Base-by-base conservation (phyloP, 2,329 filamentous ascomycete genomes). In the Myriosclerotinia duriaeana region DNA sequence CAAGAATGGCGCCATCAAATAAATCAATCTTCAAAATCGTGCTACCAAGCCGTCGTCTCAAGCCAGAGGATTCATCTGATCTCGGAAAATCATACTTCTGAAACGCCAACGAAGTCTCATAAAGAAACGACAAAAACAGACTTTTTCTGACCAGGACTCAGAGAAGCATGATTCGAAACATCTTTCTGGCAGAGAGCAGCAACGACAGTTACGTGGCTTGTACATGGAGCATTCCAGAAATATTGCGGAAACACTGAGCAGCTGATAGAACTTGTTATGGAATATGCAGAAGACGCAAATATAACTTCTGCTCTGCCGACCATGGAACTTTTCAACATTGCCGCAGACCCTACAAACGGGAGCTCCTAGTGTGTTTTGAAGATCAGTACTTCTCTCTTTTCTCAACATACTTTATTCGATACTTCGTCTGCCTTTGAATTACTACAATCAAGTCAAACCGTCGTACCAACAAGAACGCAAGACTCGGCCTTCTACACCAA, bases 331-430 rank as follows among this genome's bases (percentile, higher is more conserved):
- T 30, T 58, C 8, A 20, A 8, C 17, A 12, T n/a, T 12, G 14
- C 2, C 22, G 20, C 14, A n/a, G 1, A 42, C 20, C 26, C 17
- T n/a, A 46, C 14, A 53, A 15, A 58, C 17, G 11, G 14, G 0
- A 0, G 0, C 9, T 5, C 52, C 42, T 5, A 11, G 12, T 12
- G 6, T 8, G 26, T 14, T 22, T n/a, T 14, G 0, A 22, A 36
- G 30, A 17, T 17, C 11, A 3, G n/a, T 5, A 34, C 4, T 22
- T 22, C 22, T 38, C 15, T 6, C 17, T 34, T 30, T 30, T 11
- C 42, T 34, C 30, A 22, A 3, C 9, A 15, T 1, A 60, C 20
- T 9, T 36, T 11, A 6, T 36, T 36, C 7, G 4, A 3, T 0
- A 34, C 17, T 4, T 59, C 9, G 20, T 34, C 6, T n/a, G 0